A percentile compares a stretch with the other conserved stretches of the same genome.
Evolutionary conservation across 75 land plant species (phyloP).

Genomic region (Cryptomeria japonica): DNA sequence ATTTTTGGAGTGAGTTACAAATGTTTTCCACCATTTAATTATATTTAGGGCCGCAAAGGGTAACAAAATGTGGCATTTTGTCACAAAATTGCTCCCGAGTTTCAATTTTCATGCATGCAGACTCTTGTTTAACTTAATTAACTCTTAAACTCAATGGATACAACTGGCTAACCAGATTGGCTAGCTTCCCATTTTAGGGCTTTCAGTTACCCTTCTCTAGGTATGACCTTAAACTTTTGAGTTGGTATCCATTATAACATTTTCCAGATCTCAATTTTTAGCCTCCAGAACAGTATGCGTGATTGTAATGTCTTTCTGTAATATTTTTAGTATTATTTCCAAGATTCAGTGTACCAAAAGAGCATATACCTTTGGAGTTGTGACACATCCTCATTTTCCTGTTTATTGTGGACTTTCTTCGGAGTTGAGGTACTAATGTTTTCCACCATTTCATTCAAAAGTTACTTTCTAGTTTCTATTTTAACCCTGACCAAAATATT

Average conservation of each 20-base stretch:
- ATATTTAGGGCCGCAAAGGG: neutral
- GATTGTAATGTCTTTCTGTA: neutral
- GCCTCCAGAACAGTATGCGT: neutral
- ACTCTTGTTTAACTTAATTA: neutral
- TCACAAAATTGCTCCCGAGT: neutral
- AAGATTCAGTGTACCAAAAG: neutral
- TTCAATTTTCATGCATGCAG: neutral
- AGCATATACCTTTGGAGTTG: no score
- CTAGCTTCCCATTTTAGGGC: neutral
- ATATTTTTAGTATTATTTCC: neutral
- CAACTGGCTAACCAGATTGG: neutral
- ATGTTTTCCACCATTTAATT: neutral
- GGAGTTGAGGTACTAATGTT: neutral
- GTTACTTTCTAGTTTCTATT: neutral
- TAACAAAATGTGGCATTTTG: neutral
- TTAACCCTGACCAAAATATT: no score
- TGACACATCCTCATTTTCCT: no score
- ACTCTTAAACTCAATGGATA: neutral
- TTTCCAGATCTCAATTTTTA: neutral
- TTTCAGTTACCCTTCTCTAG: neutral
- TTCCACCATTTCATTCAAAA: neutral
- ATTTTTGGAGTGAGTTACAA: neutral
- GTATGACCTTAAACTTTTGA: neutral
- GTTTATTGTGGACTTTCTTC: no score
- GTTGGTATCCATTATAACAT: neutral